These are phyloP conservation scores for Physcomitrellopsis africana DNA, from an alignment of 225 moss, liverwort and hornwort species.

Conservation along the genomic window DNA sequence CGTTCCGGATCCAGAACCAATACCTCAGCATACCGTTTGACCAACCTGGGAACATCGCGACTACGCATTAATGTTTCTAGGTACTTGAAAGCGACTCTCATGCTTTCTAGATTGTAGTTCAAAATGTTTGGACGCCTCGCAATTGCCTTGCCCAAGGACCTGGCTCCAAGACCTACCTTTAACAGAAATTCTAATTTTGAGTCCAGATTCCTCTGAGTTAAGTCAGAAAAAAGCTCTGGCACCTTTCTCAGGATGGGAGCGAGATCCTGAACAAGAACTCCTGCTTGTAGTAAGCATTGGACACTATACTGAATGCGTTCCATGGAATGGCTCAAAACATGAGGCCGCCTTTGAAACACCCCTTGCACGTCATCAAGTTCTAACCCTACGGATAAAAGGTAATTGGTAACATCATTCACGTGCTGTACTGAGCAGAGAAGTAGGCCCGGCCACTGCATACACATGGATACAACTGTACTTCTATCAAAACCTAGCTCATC, in stretches of 20 bases:
- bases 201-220: conserved; percentile 62
- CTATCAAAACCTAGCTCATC: conserved; percentile 45
- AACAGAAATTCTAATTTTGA: conserved; percentile 65
- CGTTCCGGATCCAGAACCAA: conserved; percentile 73
- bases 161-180: conserved; percentile 56
- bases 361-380: conserved; percentile 42
- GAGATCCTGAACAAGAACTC: conserved; percentile 61
- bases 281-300: conserved; percentile 53
- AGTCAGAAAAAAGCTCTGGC: conserved; percentile 68
- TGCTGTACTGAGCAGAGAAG: conserved; percentile 54
- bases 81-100: conserved; percentile 58
- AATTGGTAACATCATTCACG: conserved; percentile 49
- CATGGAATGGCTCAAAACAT: conserved; percentile 51
- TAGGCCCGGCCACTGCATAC: conserved; percentile 55
- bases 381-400: conserved; percentile 57
- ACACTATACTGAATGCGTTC: conserved; percentile 52
- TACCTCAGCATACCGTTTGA: conserved; percentile 77
- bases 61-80: conserved; percentile 57
- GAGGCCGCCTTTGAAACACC: conserved; percentile 57
- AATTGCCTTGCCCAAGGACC: conserved; percentile 70
- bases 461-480: conserved; percentile 52
- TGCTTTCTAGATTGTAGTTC: conserved; percentile 60
- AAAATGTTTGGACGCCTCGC: conserved; percentile 77
- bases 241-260: conserved; percentile 64
- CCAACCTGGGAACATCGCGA: conserved; percentile 58